Conservation (phyloP, 1,284 basidiomycete genomes). For the Boletellus deceptivus region DNA sequence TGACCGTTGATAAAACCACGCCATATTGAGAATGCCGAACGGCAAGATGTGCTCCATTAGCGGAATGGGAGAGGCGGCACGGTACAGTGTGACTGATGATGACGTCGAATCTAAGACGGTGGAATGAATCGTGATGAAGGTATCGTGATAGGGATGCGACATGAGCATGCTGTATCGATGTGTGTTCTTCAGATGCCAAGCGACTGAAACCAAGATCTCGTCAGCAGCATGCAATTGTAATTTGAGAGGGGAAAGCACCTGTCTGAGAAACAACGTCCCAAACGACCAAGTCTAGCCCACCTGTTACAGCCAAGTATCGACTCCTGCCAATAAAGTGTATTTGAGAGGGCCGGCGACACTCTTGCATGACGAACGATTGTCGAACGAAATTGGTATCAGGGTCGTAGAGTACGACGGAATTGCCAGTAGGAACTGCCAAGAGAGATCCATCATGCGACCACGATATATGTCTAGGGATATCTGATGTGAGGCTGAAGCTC, state of each 20-base stretch:
- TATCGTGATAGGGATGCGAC: slow-evolving; percentile 54
- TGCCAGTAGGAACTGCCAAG: slow-evolving; percentile 71
- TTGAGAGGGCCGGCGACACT: slow-evolving; percentile 45
- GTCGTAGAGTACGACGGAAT: slow-evolving; percentile 78
- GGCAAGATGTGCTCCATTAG: slow-evolving; percentile 49
- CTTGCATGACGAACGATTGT: slow-evolving; percentile 61
- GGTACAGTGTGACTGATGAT: slow-evolving; percentile 48
- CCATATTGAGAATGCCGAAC: slow-evolving; percentile 53
- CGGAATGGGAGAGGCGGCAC: slow-evolving; percentile 44
- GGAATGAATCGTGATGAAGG: slow-evolving; percentile 56
- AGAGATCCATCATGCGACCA: slow-evolving; percentile 91
- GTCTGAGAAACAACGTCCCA: slow-evolving; percentile 81
- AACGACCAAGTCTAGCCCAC: slow-evolving; percentile 54
- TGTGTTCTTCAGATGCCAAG: slow-evolving; percentile 52
- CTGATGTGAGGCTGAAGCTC: slow-evolving; percentile 66
- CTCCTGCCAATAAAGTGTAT: slow-evolving; percentile 63
- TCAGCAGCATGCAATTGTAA: slow-evolving; percentile 3
- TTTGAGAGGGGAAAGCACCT: slow-evolving; percentile 44
- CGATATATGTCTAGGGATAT: slow-evolving; percentile 61
- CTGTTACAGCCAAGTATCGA: slow-evolving; percentile 59
- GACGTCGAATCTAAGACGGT: slow-evolving; percentile 28
- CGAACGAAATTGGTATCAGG: slow-evolving; percentile 65
- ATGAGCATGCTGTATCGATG: slow-evolving; percentile 45
- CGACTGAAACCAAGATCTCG: slow-evolving; percentile 40
- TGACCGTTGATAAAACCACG: slow-evolving; percentile 44